These are phyloP conservation scores for Aspergillus hortae DNA, from an alignment of 2,329 filamentous ascomycete species.

Conservation along the genomic window DNA sequence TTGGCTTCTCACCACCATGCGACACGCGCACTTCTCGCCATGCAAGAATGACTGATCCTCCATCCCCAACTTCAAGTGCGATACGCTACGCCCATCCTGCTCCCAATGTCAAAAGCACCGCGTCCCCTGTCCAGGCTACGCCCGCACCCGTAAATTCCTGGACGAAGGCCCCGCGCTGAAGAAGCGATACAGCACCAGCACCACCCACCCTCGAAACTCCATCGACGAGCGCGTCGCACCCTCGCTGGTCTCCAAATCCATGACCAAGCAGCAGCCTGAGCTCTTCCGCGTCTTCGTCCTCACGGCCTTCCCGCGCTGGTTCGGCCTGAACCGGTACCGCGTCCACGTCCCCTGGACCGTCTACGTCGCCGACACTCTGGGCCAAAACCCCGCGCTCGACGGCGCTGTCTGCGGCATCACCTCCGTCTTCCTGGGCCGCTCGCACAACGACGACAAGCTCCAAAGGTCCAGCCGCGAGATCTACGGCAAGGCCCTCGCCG, in stretches of 20 bases:
- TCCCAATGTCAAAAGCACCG: constrained; percentile 31
- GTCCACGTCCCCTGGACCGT: constrained; percentile 20
- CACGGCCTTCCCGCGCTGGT: constrained; percentile 20
- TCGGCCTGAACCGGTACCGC: constrained; percentile 22
- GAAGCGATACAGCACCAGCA: constrained; percentile 17
- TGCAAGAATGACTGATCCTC: not conserved
- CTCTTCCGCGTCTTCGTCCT: constrained; percentile 24
- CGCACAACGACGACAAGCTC: constrained; percentile 19
- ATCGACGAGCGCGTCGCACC: constrained; percentile 21
- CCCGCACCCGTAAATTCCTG: constrained; percentile 27
- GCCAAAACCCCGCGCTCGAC: constrained; percentile 21
- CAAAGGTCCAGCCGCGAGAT: constrained; percentile 26
- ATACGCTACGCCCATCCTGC: constrained; percentile 24
- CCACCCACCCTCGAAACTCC: constrained; percentile 9
- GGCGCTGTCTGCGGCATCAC: constrained; percentile 26
- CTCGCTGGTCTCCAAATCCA: constrained; percentile 21
- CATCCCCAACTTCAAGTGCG: constrained; percentile 18
- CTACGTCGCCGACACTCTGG: constrained; percentile 18
- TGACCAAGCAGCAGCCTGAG: constrained; percentile 19
- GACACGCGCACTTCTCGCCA: not conserved
- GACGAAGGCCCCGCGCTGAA: constrained; percentile 30
- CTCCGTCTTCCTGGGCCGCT: constrained; percentile 26
- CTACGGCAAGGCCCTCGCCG: constrained; percentile 27
- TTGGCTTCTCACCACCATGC: not conserved
- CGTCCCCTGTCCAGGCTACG: constrained; percentile 30